Conservation (phyloP, 805 yeast species). For the baker's yeast (Saccharomyces cerevisiae) region DNA sequence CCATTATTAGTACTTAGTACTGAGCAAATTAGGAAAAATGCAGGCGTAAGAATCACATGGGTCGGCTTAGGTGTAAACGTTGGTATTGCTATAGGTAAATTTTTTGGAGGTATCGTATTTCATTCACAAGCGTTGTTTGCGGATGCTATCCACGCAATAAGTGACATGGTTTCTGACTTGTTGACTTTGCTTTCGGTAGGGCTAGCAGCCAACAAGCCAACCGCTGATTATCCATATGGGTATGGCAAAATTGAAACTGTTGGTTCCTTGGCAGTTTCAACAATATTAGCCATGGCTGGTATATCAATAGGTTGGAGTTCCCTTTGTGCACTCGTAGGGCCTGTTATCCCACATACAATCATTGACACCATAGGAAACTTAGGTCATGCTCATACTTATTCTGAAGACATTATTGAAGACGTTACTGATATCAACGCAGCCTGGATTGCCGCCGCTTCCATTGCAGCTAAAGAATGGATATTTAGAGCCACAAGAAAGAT, state of each 20-base stretch:
- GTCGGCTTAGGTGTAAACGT: conserved; percentile 75
- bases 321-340: conserved; percentile 56
- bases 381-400: conserved; percentile 31
- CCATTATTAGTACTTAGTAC: conserved; percentile 33
- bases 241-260: conserved; percentile 88
- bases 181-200: conserved; percentile 84
- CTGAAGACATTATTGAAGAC: conserved; percentile 30
- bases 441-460: conserved; percentile 85
- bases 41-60: conserved; percentile 88
- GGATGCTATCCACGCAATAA: conserved; percentile 86
- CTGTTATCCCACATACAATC: conserved; percentile 52
- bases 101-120: conserved; percentile 79
- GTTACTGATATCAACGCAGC: conserved; percentile 79
- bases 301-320: conserved; percentile 84
- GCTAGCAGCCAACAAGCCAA: conserved; percentile 55
- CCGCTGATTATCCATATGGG: conserved; percentile 66
- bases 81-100: conserved; percentile 76
- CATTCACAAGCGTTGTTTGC: conserved; percentile 92
- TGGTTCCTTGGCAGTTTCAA: conserved; percentile 82
- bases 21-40: conserved; percentile 47
- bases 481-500: conserved; percentile 74
- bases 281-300: conserved; percentile 78
- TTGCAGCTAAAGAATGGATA: conserved; percentile 77
- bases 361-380: conserved; percentile 38
- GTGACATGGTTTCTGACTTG: conserved; percentile 84